Percentiles rank a stretch among this genome's conserved stretches.
Evolutionary conservation across 352 stramenopile genomes (phyloP).

Genomic region (Phytophthora idaei): DNA sequence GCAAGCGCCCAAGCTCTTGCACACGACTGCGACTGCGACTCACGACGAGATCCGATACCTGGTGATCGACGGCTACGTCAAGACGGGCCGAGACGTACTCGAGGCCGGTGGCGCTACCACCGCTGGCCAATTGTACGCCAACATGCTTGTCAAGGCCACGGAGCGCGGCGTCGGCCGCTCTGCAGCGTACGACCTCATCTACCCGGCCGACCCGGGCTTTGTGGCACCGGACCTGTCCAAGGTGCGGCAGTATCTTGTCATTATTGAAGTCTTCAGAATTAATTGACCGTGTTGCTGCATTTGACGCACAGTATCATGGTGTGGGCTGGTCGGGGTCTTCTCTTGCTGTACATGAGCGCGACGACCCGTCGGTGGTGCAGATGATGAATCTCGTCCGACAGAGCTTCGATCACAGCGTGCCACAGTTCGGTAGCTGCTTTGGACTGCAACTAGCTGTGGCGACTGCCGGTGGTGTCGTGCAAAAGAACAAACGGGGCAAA

Average conservation of each 20-base stretch:
- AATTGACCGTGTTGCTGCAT: constrained; percentile 8
- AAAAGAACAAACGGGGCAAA: constrained; percentile 71
- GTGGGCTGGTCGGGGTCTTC: constrained; percentile 82
- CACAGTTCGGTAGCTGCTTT: constrained; percentile 84
- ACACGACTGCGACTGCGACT: constrained; percentile 14
- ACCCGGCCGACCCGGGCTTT: constrained; percentile 64
- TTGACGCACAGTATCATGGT: constrained; percentile 56
- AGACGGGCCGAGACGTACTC: constrained; percentile 60
- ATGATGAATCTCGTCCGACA: constrained; percentile 49
- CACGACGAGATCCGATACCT: constrained; percentile 51
- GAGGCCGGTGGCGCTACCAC: constrained; percentile 66
- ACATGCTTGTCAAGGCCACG: constrained; percentile 69
- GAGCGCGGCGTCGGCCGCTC: constrained; percentile 38
- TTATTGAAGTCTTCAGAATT: background rate
- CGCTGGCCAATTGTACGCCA: constrained; percentile 70
- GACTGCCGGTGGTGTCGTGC: constrained; percentile 54
- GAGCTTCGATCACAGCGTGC: constrained; percentile 57
- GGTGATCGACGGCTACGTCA: constrained; percentile 78
- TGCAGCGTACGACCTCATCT: constrained; percentile 64
- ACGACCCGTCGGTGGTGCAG: constrained; percentile 55
- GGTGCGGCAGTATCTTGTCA: constrained; percentile 20
- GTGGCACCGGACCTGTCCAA: constrained; percentile 54
- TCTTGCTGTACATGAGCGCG: constrained; percentile 62
- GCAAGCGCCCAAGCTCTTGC: constrained; percentile 8
- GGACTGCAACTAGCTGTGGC: constrained; percentile 66